These are phyloP conservation scores for Monilinia laxa DNA, from an alignment of 2,329 filamentous ascomycete species.

Conservation along the genomic window DNA sequence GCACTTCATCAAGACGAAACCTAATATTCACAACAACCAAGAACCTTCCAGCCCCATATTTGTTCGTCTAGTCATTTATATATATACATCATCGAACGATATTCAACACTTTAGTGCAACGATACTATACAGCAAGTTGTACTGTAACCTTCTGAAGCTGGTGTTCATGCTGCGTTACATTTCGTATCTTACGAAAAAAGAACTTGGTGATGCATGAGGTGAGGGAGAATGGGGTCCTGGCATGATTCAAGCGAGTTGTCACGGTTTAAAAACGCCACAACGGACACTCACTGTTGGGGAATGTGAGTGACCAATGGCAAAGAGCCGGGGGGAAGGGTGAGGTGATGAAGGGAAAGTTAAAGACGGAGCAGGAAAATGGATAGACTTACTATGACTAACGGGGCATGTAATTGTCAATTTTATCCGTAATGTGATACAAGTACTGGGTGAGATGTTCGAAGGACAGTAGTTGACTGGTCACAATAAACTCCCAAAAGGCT, in stretches of 20 bases:
- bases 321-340: background rate
- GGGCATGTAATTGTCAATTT: background rate
- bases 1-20: background rate
- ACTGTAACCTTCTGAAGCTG: slow-evolving; percentile 3
- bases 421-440: slow-evolving; percentile 10
- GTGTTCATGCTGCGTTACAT: slow-evolving; percentile 13
- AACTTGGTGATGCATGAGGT: slow-evolving; percentile 1
- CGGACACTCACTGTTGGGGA: slow-evolving; percentile 16
- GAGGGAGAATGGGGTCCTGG: slow-evolving; percentile 5
- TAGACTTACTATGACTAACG: background rate
- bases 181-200: background rate
- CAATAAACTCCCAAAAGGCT: background rate
- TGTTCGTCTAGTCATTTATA: background rate
- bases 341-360: background rate
- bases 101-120: background rate
- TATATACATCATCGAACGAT: slow-evolving; percentile 14
- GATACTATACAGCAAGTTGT: background rate
- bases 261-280: background rate
- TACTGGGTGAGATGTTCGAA: background rate
- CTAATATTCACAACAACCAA: slow-evolving; percentile 3
- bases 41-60: background rate
- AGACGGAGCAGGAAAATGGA: background rate
- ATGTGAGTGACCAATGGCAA: background rate
- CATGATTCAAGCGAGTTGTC: slow-evolving; percentile 1
- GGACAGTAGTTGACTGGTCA: background rate